Evolutionary conservation across 495 filamentous ascomycete species (phyloP), one percentile per base, ranked within the genome.

Genomic region (Penicillium pulvis): DNA sequence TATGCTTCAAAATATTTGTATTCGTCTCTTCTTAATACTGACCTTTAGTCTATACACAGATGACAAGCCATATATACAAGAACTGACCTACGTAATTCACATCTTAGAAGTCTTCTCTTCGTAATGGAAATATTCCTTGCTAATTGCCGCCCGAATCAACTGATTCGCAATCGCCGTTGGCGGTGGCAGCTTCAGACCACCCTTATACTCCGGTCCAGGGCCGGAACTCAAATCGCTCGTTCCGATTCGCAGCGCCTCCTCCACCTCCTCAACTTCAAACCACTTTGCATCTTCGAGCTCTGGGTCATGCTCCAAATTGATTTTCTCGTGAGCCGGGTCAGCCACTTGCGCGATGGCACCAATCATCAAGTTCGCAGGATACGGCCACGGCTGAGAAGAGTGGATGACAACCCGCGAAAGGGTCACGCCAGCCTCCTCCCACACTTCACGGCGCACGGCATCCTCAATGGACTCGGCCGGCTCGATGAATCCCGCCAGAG

Each of bases 391-490:
- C 76, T 98, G 94, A 55, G 92, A 92, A 23, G 86, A 90, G 67
- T 98, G 93, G 54, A 98, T 87, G 1, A 96, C 83, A 16, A 98
- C 95, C 1, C 93, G 82, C 8, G 91, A 93, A 2, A 97, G 82
- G 8, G 75, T 80, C 16, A 98, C 90, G 3, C 94, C 94, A 43
- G 87, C 84, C 71, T 98, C 94, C 68, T 98, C 94, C 91, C 92
- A 98, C 1, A 96, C 92, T 73, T 98, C 95, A 51, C 94, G 82
- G 0, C 95, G 85, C 1, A 98, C 93, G 6, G 94, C 92, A 73
- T 97, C 95, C 68, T 98, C 95, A 56, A 98, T 87, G 10, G 85
- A 90, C 79, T 98, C 94, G 1, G 89, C 95, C 7, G 94, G 94
- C 73, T 98, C 94, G 57, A 93, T 87, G 73, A 98, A 98, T 0